Conservation (phyloP, 176 grass and related monocot genomes). For the Raddia distichophylla region DNA sequence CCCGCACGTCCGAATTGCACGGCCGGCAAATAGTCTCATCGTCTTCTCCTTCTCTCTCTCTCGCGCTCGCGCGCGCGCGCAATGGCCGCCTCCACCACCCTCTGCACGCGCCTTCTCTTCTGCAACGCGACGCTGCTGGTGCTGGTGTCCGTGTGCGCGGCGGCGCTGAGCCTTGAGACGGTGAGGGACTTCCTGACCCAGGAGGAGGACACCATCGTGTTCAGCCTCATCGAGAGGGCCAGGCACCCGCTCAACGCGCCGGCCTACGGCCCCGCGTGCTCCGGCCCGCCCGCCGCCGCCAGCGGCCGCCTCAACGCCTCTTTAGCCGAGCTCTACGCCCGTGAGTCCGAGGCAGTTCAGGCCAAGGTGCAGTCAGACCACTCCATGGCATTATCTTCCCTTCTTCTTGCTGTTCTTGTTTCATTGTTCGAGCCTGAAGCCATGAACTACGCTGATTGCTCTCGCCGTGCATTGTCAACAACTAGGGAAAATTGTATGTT, state of each 20-base stretch:
- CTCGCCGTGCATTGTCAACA: not conserved
- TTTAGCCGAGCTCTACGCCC: constrained; percentile 58
- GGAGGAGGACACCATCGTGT: constrained; percentile 72
- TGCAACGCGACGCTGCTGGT: constrained; percentile 31
- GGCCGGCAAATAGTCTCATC: not conserved
- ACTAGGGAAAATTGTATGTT: too few relatives aligned
- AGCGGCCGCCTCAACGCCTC: constrained; percentile 20
- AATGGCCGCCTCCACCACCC: constrained; percentile 31
- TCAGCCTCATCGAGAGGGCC: constrained; percentile 83
- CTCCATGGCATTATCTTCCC: not conserved
- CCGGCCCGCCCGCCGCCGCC: not conserved
- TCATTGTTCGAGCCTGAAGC: not conserved
- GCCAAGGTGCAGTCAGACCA: constrained; percentile 48
- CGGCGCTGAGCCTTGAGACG: constrained; percentile 51
- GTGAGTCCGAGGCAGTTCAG: constrained; percentile 62
- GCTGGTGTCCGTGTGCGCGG: constrained; percentile 17
- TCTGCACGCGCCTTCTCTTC: not conserved
- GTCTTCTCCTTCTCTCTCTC: not conserved
- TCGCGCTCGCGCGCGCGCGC: not conserved
- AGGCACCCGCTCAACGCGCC: constrained; percentile 56
- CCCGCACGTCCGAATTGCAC: not conserved
- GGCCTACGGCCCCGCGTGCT: constrained; percentile 38
- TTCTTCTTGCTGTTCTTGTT: not conserved
- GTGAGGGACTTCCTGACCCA: constrained; percentile 69
- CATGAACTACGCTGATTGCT: not conserved